phyloP scores from a whole-genome alignment of 75 land plant genomes.

The Adiantum capillusveneris region DNA sequence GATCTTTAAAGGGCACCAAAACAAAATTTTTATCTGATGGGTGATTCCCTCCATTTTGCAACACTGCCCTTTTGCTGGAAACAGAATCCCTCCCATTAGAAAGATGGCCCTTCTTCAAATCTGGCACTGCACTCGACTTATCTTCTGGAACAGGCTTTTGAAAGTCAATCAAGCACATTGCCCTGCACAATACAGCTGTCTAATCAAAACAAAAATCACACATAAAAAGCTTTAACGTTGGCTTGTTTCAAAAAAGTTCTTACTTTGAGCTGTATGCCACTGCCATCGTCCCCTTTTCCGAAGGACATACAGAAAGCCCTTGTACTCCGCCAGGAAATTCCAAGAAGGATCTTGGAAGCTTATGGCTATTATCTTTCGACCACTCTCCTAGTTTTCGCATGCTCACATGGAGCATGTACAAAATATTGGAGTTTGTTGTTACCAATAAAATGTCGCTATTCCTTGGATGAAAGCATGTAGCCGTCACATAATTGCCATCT shows the following conservation, averaged over 20 bases:
- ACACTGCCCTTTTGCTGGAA: background rate
- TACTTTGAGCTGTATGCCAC: slow-evolving; percentile 92
- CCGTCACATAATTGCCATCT: slow-evolving; percentile 85
- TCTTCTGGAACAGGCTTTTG: slow-evolving; percentile 53
- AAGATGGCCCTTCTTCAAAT: slow-evolving; percentile 8
- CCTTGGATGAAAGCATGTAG: slow-evolving; percentile 72
- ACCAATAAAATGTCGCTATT: slow-evolving; percentile 56
- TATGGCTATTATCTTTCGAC: slow-evolving; percentile 53
- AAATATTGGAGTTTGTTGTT: slow-evolving; percentile 71
- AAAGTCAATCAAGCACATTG: slow-evolving; percentile 93
- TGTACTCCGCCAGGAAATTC: slow-evolving; percentile 92
- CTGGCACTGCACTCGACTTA: slow-evolving; percentile 12
- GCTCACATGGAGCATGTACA: slow-evolving; percentile 81
- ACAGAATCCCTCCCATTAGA: background rate
- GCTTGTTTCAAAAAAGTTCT: background rate
- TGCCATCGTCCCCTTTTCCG: slow-evolving; percentile 45
- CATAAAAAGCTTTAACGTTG: no score
- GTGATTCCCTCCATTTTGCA: slow-evolving; percentile 4
- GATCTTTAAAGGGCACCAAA: slow-evolving; percentile 52
- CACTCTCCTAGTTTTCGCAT: slow-evolving; percentile 74
- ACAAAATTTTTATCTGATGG: slow-evolving; percentile 47
- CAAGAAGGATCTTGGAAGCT: slow-evolving; percentile 56
- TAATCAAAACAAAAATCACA: no score
- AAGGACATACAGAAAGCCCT: slow-evolving; percentile 69
- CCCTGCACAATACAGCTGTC: slow-evolving; percentile 37